Conservation (phyloP, 371 early-diverging fungal genomes). For the Umbelopsis sp. region DNA sequence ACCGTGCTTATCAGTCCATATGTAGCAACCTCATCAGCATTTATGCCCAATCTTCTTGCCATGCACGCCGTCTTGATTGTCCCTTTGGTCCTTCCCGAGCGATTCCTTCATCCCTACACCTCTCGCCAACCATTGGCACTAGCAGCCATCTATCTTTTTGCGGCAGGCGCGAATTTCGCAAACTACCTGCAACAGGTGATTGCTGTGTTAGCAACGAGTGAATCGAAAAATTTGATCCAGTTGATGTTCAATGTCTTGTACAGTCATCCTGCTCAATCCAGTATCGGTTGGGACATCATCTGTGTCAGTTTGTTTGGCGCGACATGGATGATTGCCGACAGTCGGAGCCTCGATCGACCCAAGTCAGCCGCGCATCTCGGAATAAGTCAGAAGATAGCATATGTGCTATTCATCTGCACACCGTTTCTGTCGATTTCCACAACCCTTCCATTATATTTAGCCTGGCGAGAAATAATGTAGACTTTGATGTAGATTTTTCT, state of each 20-base stretch:
- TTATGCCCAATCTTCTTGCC: constrained; percentile 37
- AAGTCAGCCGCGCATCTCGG: not conserved
- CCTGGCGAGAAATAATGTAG: constrained; percentile 8
- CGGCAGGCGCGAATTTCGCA: constrained; percentile 38
- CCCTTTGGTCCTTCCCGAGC: constrained; percentile 26
- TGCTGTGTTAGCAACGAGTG: constrained; percentile 12
- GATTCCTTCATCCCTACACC: constrained; percentile 3
- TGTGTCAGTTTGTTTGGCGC: constrained; percentile 33
- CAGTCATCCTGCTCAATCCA: constrained; percentile 44
- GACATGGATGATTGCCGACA: constrained; percentile 36
- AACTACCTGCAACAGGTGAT: constrained; percentile 35
- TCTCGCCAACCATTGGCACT: constrained; percentile 14
- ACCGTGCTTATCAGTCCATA: constrained; percentile 37
- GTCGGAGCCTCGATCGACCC: constrained; percentile 15
- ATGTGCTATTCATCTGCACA: not conserved
- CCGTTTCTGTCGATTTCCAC: not conserved
- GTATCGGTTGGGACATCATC: constrained; percentile 43
- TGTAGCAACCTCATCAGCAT: constrained; percentile 24
- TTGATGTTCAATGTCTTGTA: constrained; percentile 28
- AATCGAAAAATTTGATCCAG: not conserved
- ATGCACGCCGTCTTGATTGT: constrained; percentile 41
- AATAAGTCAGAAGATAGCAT: constrained; percentile 9
- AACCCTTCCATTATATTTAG: constrained; percentile 6
- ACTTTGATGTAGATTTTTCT: not conserved
- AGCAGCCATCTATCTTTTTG: constrained; percentile 28